Evolutionary conservation across 257 asterid genomes (phyloP), one percentile per base, ranked within the genome.

Genomic region (Ligustrum vulgare): DNA sequence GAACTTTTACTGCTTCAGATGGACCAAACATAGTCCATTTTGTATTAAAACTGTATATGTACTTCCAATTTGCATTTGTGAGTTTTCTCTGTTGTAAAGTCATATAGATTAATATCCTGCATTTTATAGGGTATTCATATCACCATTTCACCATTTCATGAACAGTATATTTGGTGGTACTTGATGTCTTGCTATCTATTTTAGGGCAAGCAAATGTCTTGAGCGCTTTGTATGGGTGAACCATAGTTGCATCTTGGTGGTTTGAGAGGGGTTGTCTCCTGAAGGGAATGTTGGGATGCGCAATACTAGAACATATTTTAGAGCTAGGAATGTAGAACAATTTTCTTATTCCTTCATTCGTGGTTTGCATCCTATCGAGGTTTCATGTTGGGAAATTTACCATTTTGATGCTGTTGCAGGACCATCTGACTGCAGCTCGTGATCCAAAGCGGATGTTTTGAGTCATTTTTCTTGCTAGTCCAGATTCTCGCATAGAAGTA

Each of bases 341-440:
- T 36, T 41, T 73, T 72, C 35, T 60, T 23, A 9, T 5, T 45
- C 56, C n/a, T 12, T 56, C 35, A 23, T 72, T 39, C 7, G 75
- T 13, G 34, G 72, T 15, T 35, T 56, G 54, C 54, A 32, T 58
- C 58, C 8, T 15, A 5, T 58, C 31, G 35, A 77, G 71, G 11
- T 41, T 69, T 65, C 4, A 31, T 73, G 43, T 5, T 74, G 60
- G 39, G 6, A 37, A 47, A 51, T 3, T 45, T 15, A 15, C 20
- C 2, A 37, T 36, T 47, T 60, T 78, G 69, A 70, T 74, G 66
- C 45, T 74, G 51, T 82, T 84, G 83, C 93, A 94, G 98, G 97
- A 90, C 85, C 98, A 94, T 87, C 79, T 94, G 81, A 91, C 97
- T 16, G 89, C 96, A 45, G 93, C 97, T 79, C 98, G 97, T 75